phyloP scores from a whole-genome alignment of 768 basidiomycete species.

The Agaricus subrufescens region DNA sequence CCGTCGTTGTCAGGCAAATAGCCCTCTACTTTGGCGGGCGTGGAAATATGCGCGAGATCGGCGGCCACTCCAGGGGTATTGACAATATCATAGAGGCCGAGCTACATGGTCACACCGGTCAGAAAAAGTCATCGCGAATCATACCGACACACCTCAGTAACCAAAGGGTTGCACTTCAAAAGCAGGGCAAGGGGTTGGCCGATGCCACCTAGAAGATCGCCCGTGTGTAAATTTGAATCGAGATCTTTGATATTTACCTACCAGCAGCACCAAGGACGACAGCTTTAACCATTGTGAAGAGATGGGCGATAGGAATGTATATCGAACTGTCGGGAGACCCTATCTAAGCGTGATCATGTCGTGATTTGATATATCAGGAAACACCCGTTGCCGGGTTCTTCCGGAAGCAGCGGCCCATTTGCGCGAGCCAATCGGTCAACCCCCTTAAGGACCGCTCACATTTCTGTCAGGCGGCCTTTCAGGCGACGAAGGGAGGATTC shows the following conservation, averaged over 20 bases:
- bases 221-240: neutral
- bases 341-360: constrained; percentile 6
- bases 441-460: too few relatives aligned
- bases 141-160: constrained; percentile 58
- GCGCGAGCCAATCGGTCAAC: too few relatives aligned
- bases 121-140: neutral
- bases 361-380: neutral
- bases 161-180: constrained; percentile 77
- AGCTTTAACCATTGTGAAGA: constrained; percentile 58
- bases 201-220: constrained; percentile 68
- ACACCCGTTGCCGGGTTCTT: neutral
- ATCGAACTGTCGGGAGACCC: neutral
- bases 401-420: too few relatives aligned
- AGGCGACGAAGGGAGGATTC: too few relatives aligned
- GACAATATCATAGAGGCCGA: constrained; percentile 93
- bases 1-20: constrained; percentile 77
- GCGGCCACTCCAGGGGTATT: constrained; percentile 96
- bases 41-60: constrained; percentile 92
- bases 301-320: constrained; percentile 16
- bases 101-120: constrained; percentile 34
- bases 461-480: too few relatives aligned
- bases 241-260: constrained; percentile 22
- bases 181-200: constrained; percentile 94
- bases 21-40: constrained; percentile 81
- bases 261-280: constrained; percentile 97